Conservation (phyloP, 2,329 filamentous ascomycete genomes). For the Aspergillus udagawae region DNA sequence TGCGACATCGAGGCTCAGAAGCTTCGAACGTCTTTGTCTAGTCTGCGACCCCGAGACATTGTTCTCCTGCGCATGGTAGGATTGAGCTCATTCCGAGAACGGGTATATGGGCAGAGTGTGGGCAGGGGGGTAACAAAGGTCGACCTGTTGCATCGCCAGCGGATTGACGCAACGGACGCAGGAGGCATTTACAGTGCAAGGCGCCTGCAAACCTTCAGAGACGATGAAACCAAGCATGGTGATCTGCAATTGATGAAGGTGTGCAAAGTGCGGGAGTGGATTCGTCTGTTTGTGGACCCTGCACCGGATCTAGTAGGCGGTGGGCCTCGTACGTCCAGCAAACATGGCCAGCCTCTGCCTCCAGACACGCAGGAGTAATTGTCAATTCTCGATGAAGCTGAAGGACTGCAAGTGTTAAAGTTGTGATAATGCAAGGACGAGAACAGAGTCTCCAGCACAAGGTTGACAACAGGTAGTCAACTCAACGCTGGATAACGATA, state of each 20-base stretch:
- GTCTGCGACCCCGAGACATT: constrained; percentile 67
- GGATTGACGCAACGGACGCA: constrained; percentile 49
- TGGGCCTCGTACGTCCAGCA: constrained; percentile 4
- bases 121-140: constrained; percentile 66
- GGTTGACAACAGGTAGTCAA: too few relatives aligned
- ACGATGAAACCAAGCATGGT: constrained; percentile 19
- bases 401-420: background rate
- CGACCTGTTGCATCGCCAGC: constrained; percentile 60
- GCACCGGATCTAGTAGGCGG: constrained; percentile 29
- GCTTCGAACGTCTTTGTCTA: constrained; percentile 40
- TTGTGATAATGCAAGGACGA: too few relatives aligned
- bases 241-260: constrained; percentile 60
- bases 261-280: constrained; percentile 69
- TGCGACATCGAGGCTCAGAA: constrained; percentile 16
- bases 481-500: background rate
- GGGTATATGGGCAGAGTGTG: constrained; percentile 81
- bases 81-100: constrained; percentile 67
- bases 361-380: constrained; percentile 35
- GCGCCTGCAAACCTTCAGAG: constrained; percentile 37
- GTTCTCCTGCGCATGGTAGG: constrained; percentile 77
- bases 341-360: constrained; percentile 27
- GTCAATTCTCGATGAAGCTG: background rate
- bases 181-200: constrained; percentile 56
- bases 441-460: too few relatives aligned
- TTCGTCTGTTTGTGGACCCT: constrained; percentile 61